phyloP scores from a whole-genome alignment of 768 basidiomycete genomes.

The Hysterangium stoloniferum region DNA sequence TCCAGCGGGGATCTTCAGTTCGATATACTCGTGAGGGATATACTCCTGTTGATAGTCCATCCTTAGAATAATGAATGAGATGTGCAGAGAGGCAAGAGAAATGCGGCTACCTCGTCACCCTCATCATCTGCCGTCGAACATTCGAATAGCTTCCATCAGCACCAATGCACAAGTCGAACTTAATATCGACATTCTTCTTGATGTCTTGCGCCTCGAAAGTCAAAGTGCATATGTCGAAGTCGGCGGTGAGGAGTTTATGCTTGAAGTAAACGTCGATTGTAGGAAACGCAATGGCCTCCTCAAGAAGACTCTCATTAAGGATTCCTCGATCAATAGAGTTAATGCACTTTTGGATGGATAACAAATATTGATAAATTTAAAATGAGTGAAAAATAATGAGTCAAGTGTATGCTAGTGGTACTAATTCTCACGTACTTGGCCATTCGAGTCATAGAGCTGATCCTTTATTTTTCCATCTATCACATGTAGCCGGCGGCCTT shows the following conservation, averaged over 20 bases:
- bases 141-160: conserved; percentile 93
- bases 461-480: conserved; percentile 63
- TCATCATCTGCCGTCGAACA: conserved; percentile 91
- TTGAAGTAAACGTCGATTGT: conserved; percentile 70
- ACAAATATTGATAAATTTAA: too few relatives aligned
- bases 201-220: conserved; percentile 40
- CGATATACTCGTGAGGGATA: conserved; percentile 92
- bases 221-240: conserved; percentile 63
- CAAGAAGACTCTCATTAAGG: conserved; percentile 79
- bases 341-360: conserved; percentile 56
- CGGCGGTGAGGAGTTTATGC: conserved; percentile 68
- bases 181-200: conserved; percentile 35
- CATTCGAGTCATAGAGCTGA: conserved; percentile 81
- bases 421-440: conserved; percentile 76
- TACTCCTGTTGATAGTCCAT: conserved; percentile 95
- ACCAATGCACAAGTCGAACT: conserved; percentile 80
- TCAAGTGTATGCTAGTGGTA: too few relatives aligned
- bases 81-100: background rate
- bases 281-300: conserved; percentile 55
- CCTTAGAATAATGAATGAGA: conserved; percentile 37
- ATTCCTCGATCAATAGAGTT: conserved; percentile 88
- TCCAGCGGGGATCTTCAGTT: conserved; percentile 77
- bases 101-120: conserved; percentile 62
- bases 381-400: too few relatives aligned
- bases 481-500: conserved; percentile 91